phyloP scores from a whole-genome alignment of 2,329 filamentous ascomycete genomes.

The Myriosclerotinia curreyana region DNA sequence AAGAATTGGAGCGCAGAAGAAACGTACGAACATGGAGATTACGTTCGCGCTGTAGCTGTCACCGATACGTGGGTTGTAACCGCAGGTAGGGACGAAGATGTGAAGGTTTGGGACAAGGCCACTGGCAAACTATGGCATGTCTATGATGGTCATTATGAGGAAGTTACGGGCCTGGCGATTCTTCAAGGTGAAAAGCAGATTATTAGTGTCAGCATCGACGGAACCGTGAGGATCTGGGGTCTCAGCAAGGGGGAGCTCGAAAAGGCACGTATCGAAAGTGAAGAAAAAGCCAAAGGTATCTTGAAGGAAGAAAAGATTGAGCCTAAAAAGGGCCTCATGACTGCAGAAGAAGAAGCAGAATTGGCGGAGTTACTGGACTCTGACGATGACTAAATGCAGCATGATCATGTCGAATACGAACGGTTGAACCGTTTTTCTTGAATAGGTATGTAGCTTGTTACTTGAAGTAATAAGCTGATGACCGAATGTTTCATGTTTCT shows the following conservation, averaged over 20 bases:
- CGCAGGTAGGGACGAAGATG: conserved; percentile 84
- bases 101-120: conserved; percentile 81
- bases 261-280: conserved; percentile 51
- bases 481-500: neutral
- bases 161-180: conserved; percentile 77
- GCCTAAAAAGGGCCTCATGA: conserved; percentile 58
- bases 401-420: neutral
- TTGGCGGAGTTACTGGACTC: conserved; percentile 82
- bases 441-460: neutral
- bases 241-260: conserved; percentile 61
- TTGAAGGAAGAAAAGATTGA: conserved; percentile 44
- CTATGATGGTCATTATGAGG: conserved; percentile 85
- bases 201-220: conserved; percentile 85
- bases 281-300: conserved; percentile 46
- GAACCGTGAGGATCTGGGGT: conserved; percentile 81
- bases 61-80: conserved; percentile 78
- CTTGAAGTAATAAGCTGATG: neutral
- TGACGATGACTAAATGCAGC: conserved; percentile 54
- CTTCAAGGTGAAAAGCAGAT: conserved; percentile 53
- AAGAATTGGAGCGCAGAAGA: conserved; percentile 70
- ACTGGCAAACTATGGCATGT: conserved; percentile 71
- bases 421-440: too few relatives aligned
- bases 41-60: conserved; percentile 78
- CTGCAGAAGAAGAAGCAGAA: conserved; percentile 88
- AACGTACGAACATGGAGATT: conserved; percentile 76